Conservation (phyloP, 495 filamentous ascomycete species). For the Lophiotrema nucula region DNA sequence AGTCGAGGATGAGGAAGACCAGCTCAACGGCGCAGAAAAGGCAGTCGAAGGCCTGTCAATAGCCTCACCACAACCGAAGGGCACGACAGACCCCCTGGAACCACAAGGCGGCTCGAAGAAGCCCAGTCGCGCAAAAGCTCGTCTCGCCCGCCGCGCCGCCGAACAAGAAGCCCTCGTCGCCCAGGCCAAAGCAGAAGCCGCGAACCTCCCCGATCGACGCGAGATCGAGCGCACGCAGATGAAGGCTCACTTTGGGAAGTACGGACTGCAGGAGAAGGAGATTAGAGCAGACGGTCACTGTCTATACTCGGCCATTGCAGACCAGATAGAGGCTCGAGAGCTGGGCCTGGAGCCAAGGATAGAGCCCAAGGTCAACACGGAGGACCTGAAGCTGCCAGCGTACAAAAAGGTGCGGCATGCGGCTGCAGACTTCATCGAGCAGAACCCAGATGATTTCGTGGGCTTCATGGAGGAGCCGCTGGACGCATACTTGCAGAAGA, state of each 20-base stretch:
- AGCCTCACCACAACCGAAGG: slow-evolving; percentile 8
- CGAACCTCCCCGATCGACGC: slow-evolving; percentile 70
- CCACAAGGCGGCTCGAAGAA: slow-evolving; percentile 56
- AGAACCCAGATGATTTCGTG: slow-evolving; percentile 60
- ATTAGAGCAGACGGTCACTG: slow-evolving; percentile 93
- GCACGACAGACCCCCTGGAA: slow-evolving; percentile 38
- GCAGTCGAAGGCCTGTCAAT: slow-evolving; percentile 18
- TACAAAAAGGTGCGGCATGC: slow-evolving; percentile 56
- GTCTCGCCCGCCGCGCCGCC: slow-evolving; percentile 82
- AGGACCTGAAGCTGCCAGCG: slow-evolving; percentile 23
- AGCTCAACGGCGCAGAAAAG: slow-evolving; percentile 16
- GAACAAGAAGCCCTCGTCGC: slow-evolving; percentile 68
- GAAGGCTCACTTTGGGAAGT: slow-evolving; percentile 58
- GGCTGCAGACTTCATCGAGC: slow-evolving; percentile 61
- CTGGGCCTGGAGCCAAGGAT: slow-evolving; percentile 50
- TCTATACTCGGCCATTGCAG: slow-evolving; percentile 88
- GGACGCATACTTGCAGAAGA: slow-evolving; percentile 68
- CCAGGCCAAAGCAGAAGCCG: slow-evolving; percentile 71
- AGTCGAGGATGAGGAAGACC: slow-evolving; percentile 5
- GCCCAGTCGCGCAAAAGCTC: slow-evolving; percentile 85
- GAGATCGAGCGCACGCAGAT: slow-evolving; percentile 69
- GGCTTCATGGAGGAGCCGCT: slow-evolving; percentile 82
- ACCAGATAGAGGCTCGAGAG: slow-evolving; percentile 61
- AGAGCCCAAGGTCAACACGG: slow-evolving; percentile 12
- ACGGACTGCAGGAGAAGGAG: slow-evolving; percentile 68